Evolutionary conservation across 2,329 filamentous ascomycete genomes (phyloP), one percentile per base, ranked within the genome.

Genomic region (Capronia epimyces): DNA sequence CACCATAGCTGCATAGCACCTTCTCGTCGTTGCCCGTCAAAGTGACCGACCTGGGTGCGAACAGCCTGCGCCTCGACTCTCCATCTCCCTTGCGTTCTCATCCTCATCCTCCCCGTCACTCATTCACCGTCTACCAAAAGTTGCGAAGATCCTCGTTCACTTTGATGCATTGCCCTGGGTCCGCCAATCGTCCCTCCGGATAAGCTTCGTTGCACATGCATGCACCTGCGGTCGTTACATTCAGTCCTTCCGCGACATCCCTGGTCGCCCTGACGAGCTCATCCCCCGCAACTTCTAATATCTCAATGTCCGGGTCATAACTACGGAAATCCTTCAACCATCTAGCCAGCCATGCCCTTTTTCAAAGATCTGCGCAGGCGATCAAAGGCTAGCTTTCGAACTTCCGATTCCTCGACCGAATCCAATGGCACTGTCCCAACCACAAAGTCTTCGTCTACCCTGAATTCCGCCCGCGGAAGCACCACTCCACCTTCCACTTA

Each of bases 351-450:
- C 50, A 75, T 75, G 73, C 67, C 83, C 37, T 87, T 94, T 65
- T 76, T 93, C 63, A 87, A 82, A 69, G 82, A 85, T 64, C 71
- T 95, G 50, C 85, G 87, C 62, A 81, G 87, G 61, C 83, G 84
- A 62, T 93, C 87, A 50, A 84, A 77, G 67, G 79, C 83, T 54
- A 89, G 83, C 73, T 84, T 89, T 70, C 81, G 79, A 52, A 83
- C 81, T 42, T 78, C 77, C 42, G 80, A 84, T 61, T 77, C 76
- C 7, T 80, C 79, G 41, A 82, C 79, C 66, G 80, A 81, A 64
- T 78, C 76, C 56, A 75, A 71, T 61, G 78, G 76, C 60, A 81
- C 79, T 25, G 76, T 81, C 46, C 79, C 80, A 31, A 82, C 81
- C 10, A 86, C 78, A 65, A 76, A 79, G 58, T 82, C 79, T 10